Base-by-base conservation (phyloP, 495 filamentous ascomycete genomes). In the Neurospora tetraspora region DNA sequence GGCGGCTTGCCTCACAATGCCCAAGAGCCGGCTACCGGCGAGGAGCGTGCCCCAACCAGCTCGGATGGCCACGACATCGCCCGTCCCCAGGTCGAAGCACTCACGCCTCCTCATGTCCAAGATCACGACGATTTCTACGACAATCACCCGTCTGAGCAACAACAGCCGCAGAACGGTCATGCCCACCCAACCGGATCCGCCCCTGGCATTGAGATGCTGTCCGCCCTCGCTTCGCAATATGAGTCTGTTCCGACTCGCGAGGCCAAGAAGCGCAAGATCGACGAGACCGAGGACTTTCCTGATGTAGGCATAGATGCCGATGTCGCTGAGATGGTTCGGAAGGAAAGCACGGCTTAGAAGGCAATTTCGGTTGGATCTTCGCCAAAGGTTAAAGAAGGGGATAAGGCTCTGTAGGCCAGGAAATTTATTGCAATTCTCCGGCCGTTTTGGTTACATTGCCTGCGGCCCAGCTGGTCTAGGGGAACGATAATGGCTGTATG, bases 271-370 rank as follows among this genome's bases (percentile, higher is more conserved):
- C 94, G 94, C 76, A 84, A 91, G 72, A 83, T 89, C n/a, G 88
- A 90, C 72, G 76, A 80, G 10, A 83, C 80, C 1, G 88, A 90
- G 61, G 91, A 92, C 40, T 91, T 93, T 75, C 88, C 89, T 5
- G 88, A 90, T 70, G 88, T 93, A 69, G 91, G 89, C 0, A 84
- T 96, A 74, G 93, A 96, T 77, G 90, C 91, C 1, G 93, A 95
- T 80, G 91, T 96, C 39, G 90, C 90, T n/a, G 91, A 93, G 73
- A 88, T 94, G 80, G 83, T 96, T 73, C 86, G 89, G 70, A 87
- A 89, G 73, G 85, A 85, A 23, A 83, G 80, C 47, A 65, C 53
- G 12, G 27, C 14, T 14, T 65, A 34, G 27, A 65, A 18, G 20
- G 20, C 20, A 4, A 53, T 23, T 9, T 53, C 20, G 45, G 1